Conservation (phyloP, 441 rosid genomes). For the Populus hybrid region DNA sequence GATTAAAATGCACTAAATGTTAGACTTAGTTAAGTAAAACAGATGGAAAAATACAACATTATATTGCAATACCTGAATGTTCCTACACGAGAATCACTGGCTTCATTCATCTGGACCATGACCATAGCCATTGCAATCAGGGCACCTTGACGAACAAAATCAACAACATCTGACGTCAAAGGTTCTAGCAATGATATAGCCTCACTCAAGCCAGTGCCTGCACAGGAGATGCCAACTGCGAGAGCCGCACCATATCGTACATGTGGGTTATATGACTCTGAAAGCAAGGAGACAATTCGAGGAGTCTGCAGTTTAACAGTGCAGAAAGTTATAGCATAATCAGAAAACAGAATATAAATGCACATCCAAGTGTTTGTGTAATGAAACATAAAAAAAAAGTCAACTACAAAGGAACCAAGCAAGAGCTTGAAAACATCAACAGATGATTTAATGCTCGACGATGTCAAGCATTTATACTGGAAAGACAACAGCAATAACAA, state of each 20-base stretch:
- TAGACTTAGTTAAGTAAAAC: not conserved
- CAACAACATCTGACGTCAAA: conserved; percentile 97
- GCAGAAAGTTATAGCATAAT: conserved; percentile 13
- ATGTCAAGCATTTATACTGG: not conserved
- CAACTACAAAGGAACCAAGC: not conserved
- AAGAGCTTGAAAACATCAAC: not conserved
- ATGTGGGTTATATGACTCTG: conserved; percentile 97
- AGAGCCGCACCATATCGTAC: conserved; percentile 99
- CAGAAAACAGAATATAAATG: not conserved
- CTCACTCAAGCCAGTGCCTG: conserved; percentile 94
- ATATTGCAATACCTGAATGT: conserved; percentile 65
- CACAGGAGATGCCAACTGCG: conserved; percentile 96
- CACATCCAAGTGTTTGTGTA: not conserved
- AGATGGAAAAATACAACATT: not conserved
- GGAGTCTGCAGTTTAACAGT: conserved; percentile 65
- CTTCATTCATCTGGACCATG: conserved; percentile 92
- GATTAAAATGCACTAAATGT: not conserved
- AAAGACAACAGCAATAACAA: not conserved
- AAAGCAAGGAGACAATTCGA: conserved; percentile 87
- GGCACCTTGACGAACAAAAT: conserved; percentile 99
- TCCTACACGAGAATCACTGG: conserved; percentile 95
- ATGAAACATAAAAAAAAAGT: not conserved
- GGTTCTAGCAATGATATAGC: conserved; percentile 96
- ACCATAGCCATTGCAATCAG: conserved; percentile 99
- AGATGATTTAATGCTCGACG: not conserved